Percentiles rank a stretch among this genome's conserved stretches.
phyloP scores from a whole-genome alignment of 192 early-diverging fungal genomes.

The Pecoramyces ruminantium region DNA sequence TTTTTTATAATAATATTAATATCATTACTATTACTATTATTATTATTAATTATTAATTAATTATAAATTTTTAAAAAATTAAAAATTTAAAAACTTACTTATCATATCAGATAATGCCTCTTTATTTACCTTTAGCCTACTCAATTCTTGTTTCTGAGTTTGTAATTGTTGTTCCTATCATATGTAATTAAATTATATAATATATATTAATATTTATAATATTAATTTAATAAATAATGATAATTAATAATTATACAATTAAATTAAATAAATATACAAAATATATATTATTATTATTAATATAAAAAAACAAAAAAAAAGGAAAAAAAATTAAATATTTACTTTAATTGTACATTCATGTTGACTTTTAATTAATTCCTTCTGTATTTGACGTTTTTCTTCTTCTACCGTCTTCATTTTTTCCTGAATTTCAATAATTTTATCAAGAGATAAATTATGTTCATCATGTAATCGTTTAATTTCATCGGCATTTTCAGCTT shows the following conservation, averaged over 20 bases:
- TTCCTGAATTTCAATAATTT: conserved; percentile 15
- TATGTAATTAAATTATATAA: too few relatives aligned
- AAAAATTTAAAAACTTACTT: not conserved
- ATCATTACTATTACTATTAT: not conserved
- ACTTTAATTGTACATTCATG: conserved; percentile 16
- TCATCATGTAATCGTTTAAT: conserved; percentile 29
- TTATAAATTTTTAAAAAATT: too few relatives aligned
- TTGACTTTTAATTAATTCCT: conserved; percentile 20
- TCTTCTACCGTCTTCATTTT: conserved; percentile 10
- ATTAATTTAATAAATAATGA: not conserved
- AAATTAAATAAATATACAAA: too few relatives aligned
- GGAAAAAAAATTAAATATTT: too few relatives aligned
- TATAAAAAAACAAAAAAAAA: too few relatives aligned
- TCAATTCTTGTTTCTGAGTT: conserved; percentile 22
- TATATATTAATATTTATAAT: too few relatives aligned
- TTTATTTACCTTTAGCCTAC: conserved; percentile 22
- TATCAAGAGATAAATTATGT: conserved; percentile 29
- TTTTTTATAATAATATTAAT: too few relatives aligned
- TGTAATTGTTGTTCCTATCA: conserved; percentile 17
- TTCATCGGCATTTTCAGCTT: conserved; percentile 25
- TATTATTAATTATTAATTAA: not conserved
- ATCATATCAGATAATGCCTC: conserved; percentile 1
- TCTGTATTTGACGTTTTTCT: conserved; percentile 15
- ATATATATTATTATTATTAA: too few relatives aligned
- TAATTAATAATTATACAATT: too few relatives aligned